Evolutionary conservation across 75 land plant species (phyloP), one percentile per base, ranked within the genome.

Genomic region (Selaginella moellendorffii): DNA sequence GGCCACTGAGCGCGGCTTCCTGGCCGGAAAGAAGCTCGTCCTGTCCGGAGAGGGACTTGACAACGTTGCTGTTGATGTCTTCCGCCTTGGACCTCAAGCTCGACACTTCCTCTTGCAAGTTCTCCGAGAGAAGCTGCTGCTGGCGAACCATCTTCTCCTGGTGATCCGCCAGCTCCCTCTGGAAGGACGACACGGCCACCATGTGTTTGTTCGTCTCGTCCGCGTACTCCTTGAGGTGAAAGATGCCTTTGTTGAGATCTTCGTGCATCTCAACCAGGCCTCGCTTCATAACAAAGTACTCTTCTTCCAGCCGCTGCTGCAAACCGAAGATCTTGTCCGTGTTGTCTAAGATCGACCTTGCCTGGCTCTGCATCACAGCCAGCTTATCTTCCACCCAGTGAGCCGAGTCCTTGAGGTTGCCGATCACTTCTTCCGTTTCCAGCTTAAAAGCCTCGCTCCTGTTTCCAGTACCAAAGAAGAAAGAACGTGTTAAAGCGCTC

Each of bases 261-360:
- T 56, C 25, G 5, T 56, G 59, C 59, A 56, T 21, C n/a, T 21
- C 59, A 2, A 8, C 59, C n/a, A 56, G 8, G 8, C 59, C 24
- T 8, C n/a, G 17, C n/a, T 56, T 25, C 21, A 56, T 56, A 8
- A n/a, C 2, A 8, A 5, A 2, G 9, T 9, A 8, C n/a, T 56
- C 21, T 21, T 56, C 59, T 56, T 56, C 25, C 24, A 56, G n/a
- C 8, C 24, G 21, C 59, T 56, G 8, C n/a, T 56, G 59, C 59
- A 19, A 2, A 21, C 59, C 21, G 21, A 56, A 19, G 2, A 56
- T 56, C n/a, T 56, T 56, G n/a, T 21, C 59, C 2, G 59, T 21
- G 23, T 56, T 19, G 8, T 56, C 25, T 8, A 56, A n/a, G n/a
- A 56, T 56, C 2, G 59, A 56, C 8, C n/a, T 25, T 56, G 59